Evolutionary conservation across 176 grass and related monocot species (phyloP), one percentile per base, ranked within the genome.

Genomic region (Triticum timopheevii): DNA sequence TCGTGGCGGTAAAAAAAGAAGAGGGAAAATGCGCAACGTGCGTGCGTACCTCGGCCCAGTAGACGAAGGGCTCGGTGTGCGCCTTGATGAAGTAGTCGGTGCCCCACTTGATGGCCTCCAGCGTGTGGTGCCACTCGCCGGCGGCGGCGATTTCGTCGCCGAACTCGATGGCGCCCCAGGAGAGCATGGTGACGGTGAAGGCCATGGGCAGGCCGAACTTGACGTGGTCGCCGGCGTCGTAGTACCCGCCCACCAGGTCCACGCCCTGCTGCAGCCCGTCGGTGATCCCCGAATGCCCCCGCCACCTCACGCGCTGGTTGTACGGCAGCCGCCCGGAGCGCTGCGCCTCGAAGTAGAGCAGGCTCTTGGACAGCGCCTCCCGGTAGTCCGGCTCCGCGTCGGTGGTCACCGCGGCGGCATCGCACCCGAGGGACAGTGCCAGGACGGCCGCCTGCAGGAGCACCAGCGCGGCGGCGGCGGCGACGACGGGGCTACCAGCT

Each of bases 141-240:
- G 90, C 92, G 17, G 77, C 84, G 31, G 52, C 78, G 73, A 97
- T 89, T 65, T 93, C 92, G 76, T 54, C 90, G 38, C 54, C 88
- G 78, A 92, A 97, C n/a, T 97, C 92, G 86, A 94, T 84, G 83
- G 83, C 88, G 42, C 92, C 89, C 95, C 95, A 97, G 12, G 92
- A 81, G 58, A 97, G 92, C 92, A 97, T 94, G 73, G 95, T 97
- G 49, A 97, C 90, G 33, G 95, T 97, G 89, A 97, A 97, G 56
- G 95, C 95, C 95, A 97, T 97, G 61, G 95, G 95, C 84, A 94
- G 89, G 59, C 95, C 95, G 88, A 97, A 97, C 92, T 97, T 97
- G 61, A 97, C 92, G 83, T 97, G 95, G 91, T 97, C 95, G 13
- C 95, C 92, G 6, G 95, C 95, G 85, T 97, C 95, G 73, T 97